Conservation (phyloP, 139 green algal species). For the Micractinium conductrix region DNA sequence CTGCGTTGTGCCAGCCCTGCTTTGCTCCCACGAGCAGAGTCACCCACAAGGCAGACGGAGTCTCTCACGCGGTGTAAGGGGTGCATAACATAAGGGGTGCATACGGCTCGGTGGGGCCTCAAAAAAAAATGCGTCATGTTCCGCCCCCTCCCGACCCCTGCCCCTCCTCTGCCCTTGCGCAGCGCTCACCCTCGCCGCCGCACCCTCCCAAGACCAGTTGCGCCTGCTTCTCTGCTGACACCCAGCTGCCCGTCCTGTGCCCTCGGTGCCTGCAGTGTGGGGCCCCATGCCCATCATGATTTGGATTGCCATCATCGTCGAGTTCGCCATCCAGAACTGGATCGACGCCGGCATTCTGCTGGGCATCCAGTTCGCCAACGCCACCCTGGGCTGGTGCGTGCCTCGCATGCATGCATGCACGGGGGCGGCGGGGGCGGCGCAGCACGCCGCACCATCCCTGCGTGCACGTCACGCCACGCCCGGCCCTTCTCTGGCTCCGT, state of each 20-base stretch:
- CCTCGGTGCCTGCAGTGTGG: conserved; percentile 61
- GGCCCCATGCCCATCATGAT: conserved; percentile 93
- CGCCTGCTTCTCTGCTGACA: too few species aligned
- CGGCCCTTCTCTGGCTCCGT: not conserved
- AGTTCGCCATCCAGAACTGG: conserved; percentile 66
- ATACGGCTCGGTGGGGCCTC: too few species aligned
- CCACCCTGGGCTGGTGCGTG: conserved; percentile 76
- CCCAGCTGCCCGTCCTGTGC: not conserved
- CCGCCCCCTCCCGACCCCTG: too few species aligned
- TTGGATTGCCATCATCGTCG: conserved; percentile 87
- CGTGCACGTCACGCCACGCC: not conserved
- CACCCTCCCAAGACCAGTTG: too few species aligned
- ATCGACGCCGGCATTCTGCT: conserved; percentile 71
- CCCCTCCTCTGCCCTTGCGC: too few species aligned
- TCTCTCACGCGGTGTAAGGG: too few species aligned
- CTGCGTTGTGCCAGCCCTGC: too few species aligned
- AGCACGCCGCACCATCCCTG: not conserved
- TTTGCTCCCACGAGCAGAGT: too few species aligned
- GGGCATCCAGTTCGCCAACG: conserved; percentile 87
- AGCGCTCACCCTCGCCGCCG: too few species aligned
- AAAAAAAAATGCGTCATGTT: too few species aligned
- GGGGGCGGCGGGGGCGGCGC: not conserved
- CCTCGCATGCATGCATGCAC: not conserved
- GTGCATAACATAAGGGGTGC: too few species aligned
- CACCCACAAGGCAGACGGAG: too few species aligned